Conservation (phyloP, 1,139 yeast genomes). For the Groenewaldozyma auringiensis region DNA sequence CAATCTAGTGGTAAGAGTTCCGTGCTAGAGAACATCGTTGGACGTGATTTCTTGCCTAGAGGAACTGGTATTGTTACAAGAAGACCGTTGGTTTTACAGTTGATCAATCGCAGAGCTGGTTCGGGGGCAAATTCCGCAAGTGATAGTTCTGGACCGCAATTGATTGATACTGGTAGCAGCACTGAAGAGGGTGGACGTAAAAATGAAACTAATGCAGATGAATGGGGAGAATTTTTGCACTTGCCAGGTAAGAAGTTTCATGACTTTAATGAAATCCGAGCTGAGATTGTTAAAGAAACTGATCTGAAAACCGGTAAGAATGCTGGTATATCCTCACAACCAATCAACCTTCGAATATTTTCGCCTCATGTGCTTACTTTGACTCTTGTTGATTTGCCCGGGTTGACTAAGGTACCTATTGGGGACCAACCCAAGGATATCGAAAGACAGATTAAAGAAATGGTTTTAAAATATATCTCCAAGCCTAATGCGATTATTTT, state of each 20-base stretch:
- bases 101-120: slow-evolving; percentile 55
- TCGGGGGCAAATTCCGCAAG: background rate
- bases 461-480: slow-evolving; percentile 88
- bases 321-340: slow-evolving; percentile 85
- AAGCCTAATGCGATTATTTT: slow-evolving; percentile 94
- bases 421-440: slow-evolving; percentile 99
- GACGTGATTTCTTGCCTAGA: slow-evolving; percentile 92
- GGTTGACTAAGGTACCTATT: slow-evolving; percentile 95
- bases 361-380: slow-evolving; percentile 96
- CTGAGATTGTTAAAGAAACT: slow-evolving; percentile 87
- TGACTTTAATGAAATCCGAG: slow-evolving; percentile 84
- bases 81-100: slow-evolving; percentile 79
- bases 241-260: slow-evolving; percentile 79
- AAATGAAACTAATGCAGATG: slow-evolving; percentile 60
- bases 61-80: slow-evolving; percentile 96
- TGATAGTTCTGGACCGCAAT: slow-evolving; percentile 82
- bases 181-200: background rate
- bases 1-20: slow-evolving; percentile 94
- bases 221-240: slow-evolving; percentile 98
- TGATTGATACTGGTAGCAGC: slow-evolving; percentile 52
- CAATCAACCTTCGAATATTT: slow-evolving; percentile 87
- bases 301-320: slow-evolving; percentile 91
- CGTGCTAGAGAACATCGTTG: slow-evolving; percentile 88
- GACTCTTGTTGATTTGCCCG: slow-evolving; percentile 97
- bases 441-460: slow-evolving; percentile 88